These are phyloP conservation scores for Neocucurbitaria cava DNA, from an alignment of 2,329 filamentous ascomycete genomes.

Conservation along the genomic window DNA sequence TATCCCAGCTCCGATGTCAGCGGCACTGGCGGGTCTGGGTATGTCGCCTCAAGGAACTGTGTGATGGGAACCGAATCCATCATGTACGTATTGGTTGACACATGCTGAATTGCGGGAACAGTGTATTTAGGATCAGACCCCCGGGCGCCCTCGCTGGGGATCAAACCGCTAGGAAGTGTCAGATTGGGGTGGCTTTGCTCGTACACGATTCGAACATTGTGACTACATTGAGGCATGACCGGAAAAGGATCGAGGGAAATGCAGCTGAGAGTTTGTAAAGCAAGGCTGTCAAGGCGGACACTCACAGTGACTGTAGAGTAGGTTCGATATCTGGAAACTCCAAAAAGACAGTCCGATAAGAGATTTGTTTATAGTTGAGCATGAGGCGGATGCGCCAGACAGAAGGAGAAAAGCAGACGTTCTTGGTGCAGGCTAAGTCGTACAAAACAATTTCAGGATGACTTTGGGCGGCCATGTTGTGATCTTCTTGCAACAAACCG, in stretches of 20 bases:
- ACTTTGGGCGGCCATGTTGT: background rate
- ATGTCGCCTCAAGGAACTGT: constrained; percentile 51
- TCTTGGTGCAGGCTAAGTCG: constrained; percentile 51
- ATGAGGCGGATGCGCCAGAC: constrained; percentile 55
- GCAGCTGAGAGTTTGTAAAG: too few relatives aligned
- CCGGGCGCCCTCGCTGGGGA: too few relatives aligned
- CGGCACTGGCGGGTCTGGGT: constrained; percentile 46
- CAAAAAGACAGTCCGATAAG: constrained; percentile 50
- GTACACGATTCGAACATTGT: too few relatives aligned
- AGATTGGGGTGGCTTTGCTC: too few relatives aligned
- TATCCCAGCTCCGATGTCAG: constrained; percentile 47
- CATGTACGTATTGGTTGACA: constrained; percentile 49
- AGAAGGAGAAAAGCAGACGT: constrained; percentile 52
- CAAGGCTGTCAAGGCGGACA: too few relatives aligned
- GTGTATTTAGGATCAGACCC: constrained; percentile 5
- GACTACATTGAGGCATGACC: too few relatives aligned
- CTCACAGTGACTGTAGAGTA: too few relatives aligned
- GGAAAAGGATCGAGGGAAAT: too few relatives aligned
- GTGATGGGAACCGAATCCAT: constrained; percentile 53
- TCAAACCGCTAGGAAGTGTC: too few relatives aligned
- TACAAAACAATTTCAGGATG: constrained; percentile 51
- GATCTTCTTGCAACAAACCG: too few relatives aligned
- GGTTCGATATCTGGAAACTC: too few relatives aligned
- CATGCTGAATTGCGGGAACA: constrained; percentile 54
- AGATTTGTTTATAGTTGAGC: constrained; percentile 54